A percentile compares a stretch with the other conserved stretches of the same genome.
phyloP scores from a whole-genome alignment of 2,329 filamentous ascomycete species.

The Venturia carpophila region DNA sequence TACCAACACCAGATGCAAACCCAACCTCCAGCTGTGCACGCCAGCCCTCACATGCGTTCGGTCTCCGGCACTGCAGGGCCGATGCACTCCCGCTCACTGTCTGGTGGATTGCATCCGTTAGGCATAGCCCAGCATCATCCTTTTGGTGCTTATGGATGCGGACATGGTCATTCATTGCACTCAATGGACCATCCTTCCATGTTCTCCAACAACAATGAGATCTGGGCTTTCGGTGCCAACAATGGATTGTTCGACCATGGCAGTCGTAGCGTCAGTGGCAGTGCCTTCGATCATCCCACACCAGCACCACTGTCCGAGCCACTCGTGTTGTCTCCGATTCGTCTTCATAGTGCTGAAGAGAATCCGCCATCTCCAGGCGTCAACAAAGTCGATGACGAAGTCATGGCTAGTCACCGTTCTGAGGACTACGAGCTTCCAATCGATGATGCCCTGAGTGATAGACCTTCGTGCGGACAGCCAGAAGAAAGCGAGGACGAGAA shows the following conservation, averaged over 20 bases:
- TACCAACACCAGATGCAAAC: conserved; percentile 2
- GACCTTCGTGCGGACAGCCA: conserved; percentile 5
- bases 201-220: conserved; percentile 1
- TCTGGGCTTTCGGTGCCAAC: background rate
- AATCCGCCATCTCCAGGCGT: background rate
- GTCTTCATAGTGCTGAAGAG: background rate
- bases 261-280: background rate
- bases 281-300: background rate
- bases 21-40: background rate
- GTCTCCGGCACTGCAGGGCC: conserved; percentile 1
- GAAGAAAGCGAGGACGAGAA: conserved; percentile 12
- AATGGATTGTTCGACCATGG: conserved; percentile 3
- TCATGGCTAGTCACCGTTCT: background rate
- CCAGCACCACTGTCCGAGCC: conserved; percentile 1
- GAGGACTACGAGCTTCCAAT: background rate
- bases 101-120: background rate
- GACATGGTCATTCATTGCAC: conserved; percentile 1
- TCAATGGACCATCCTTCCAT: conserved; percentile 4
- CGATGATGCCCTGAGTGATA: background rate
- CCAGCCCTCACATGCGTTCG: background rate
- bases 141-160: conserved; percentile 5
- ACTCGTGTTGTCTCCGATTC: background rate
- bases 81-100: background rate
- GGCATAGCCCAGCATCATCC: conserved; percentile 1
- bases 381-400: background rate